A percentile compares a stretch with the other conserved stretches of the same genome.
phyloP scores from a whole-genome alignment of 2,329 filamentous ascomycete species.

The Huntiella moniliformis region DNA sequence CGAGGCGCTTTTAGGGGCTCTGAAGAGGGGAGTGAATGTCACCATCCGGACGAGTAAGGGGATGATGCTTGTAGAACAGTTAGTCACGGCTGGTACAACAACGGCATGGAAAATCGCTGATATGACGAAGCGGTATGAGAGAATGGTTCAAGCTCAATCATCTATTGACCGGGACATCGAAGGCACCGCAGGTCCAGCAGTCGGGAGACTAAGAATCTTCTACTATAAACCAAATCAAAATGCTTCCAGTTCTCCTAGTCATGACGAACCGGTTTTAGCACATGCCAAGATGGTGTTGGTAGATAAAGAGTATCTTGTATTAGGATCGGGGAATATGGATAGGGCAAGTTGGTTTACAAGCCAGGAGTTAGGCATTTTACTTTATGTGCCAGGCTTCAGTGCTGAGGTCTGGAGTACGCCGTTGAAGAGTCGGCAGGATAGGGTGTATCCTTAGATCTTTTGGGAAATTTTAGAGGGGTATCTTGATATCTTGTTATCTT shows the following conservation, averaged over 20 bases:
- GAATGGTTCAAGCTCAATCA: slow-evolving; percentile 13
- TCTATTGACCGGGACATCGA: not conserved
- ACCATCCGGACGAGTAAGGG: slow-evolving; percentile 45
- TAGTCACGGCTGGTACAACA: slow-evolving; percentile 60
- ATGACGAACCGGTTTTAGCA: slow-evolving; percentile 47
- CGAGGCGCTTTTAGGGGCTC: slow-evolving; percentile 37
- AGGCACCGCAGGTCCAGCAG: not conserved
- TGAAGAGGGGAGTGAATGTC: slow-evolving; percentile 49
- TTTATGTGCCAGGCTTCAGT: slow-evolving; percentile 25
- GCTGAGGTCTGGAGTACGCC: slow-evolving; percentile 23
- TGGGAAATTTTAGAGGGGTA: not conserved
- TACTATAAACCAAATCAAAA: slow-evolving; percentile 32
- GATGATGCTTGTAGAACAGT: slow-evolving; percentile 64
- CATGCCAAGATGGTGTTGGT: slow-evolving; percentile 65
- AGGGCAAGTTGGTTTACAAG: slow-evolving; percentile 74
- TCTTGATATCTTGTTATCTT: too few relatives aligned
- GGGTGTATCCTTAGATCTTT: slow-evolving; percentile 4
- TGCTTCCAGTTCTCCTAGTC: slow-evolving; percentile 14
- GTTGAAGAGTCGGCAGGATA: slow-evolving; percentile 18
- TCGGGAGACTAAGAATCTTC: slow-evolving; percentile 35
- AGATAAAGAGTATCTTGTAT: slow-evolving; percentile 45
- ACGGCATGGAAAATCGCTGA: slow-evolving; percentile 44
- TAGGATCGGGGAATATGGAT: slow-evolving; percentile 73
- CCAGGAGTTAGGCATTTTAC: slow-evolving; percentile 57
- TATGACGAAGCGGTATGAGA: slow-evolving; percentile 36